These are phyloP conservation scores for Casuarina cunninghamiana DNA, from an alignment of 306 rosid genomes.

Conservation along the genomic window DNA sequence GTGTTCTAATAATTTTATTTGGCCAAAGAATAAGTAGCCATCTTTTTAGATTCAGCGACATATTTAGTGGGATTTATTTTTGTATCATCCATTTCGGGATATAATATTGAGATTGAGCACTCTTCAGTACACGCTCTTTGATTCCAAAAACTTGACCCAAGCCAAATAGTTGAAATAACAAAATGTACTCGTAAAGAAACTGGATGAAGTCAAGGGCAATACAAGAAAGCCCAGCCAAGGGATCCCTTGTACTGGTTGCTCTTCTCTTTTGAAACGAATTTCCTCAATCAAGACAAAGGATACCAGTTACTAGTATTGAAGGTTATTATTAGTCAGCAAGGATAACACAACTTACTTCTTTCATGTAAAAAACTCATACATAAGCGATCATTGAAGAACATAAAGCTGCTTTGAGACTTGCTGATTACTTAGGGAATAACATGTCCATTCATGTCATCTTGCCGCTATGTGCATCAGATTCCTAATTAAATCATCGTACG, in stretches of 20 bases:
- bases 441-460: slow-evolving; percentile 29
- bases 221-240: neutral
- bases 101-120: neutral
- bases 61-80: neutral
- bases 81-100: neutral
- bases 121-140: neutral
- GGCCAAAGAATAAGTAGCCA: neutral
- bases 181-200: neutral
- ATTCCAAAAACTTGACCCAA: neutral
- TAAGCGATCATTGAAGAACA: neutral
- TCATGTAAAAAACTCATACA: slow-evolving; percentile 17
- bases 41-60: neutral
- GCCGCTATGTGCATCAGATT: neutral
- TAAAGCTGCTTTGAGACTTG: neutral
- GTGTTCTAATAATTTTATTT: neutral
- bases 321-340: neutral
- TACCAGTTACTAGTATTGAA: neutral
- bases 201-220: neutral
- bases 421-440: neutral
- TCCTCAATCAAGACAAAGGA: neutral
- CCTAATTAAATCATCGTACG: slow-evolving; percentile 47
- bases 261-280: neutral
- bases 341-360: neutral
- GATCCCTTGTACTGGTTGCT: neutral
- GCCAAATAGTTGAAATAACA: neutral